Evolutionary conservation across 129 eudicot species (phyloP).

Genomic region (Flaveria bidentis): DNA sequence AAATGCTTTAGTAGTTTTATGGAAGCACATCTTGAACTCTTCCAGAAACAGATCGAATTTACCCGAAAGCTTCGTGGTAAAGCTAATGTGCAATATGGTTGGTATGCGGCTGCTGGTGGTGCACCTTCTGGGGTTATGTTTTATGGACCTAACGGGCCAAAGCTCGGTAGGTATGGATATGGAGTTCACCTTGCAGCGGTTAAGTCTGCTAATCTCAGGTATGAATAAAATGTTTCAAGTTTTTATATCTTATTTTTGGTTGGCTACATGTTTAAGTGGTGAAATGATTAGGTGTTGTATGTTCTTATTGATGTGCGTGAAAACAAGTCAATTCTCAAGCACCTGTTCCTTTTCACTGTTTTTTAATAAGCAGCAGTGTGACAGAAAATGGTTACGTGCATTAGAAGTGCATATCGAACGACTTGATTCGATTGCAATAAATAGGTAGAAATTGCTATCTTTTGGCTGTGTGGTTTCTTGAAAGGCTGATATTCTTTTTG

Average conservation of each 20-base stretch:
- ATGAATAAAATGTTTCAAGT: not conserved
- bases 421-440: not conserved
- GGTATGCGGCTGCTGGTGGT: slow-evolving; percentile 61
- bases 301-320: not conserved
- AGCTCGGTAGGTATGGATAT: slow-evolving; percentile 52
- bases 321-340: not conserved
- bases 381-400: not conserved
- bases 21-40: slow-evolving; percentile 59
- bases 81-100: slow-evolving; percentile 75
- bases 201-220: slow-evolving; percentile 67
- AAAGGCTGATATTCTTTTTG: not conserved
- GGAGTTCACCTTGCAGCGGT: slow-evolving; percentile 78
- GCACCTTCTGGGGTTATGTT: slow-evolving; percentile 46
- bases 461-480: slow-evolving; percentile 1
- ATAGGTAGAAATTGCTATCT: not conserved
- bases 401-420: not conserved
- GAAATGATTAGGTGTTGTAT: not conserved
- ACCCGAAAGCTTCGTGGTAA: slow-evolving; percentile 70
- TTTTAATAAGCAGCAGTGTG: not conserved
- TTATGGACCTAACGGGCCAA: slow-evolving; percentile 55
- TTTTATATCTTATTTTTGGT: slow-evolving; percentile 18
- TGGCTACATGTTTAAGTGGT: not conserved
- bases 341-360: not conserved
- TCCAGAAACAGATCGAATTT: slow-evolving; percentile 74
- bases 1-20: slow-evolving; percentile 36